These are phyloP conservation scores for Sporodiniella umbellata DNA, from an alignment of 371 early-diverging fungal genomes.

Conservation along the genomic window DNA sequence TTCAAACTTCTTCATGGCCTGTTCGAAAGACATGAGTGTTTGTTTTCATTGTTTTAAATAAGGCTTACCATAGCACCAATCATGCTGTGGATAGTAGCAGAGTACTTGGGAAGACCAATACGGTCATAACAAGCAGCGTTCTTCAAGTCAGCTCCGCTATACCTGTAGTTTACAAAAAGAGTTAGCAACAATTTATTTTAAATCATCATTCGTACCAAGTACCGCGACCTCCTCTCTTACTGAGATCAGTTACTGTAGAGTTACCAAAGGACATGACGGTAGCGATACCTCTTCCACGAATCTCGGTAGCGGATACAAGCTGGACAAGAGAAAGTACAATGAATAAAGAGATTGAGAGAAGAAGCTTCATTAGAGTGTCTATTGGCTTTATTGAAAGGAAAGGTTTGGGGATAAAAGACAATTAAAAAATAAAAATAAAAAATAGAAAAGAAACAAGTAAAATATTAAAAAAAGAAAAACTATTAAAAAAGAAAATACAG, in stretches of 20 bases:
- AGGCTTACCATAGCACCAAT: conserved; percentile 55
- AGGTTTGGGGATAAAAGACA: not conserved
- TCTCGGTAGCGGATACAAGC: conserved; percentile 12
- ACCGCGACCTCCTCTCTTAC: conserved; percentile 39
- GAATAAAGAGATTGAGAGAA: conserved; percentile 17
- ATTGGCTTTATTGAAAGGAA: not conserved
- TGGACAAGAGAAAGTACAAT: conserved; percentile 15
- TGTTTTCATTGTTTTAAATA: not conserved
- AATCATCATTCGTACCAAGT: no score
- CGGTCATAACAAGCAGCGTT: conserved; percentile 52
- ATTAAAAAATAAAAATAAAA: conserved; percentile 4
- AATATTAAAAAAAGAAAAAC: conserved; percentile 8
- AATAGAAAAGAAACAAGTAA: conserved; percentile 3
- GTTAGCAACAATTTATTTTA: not conserved
- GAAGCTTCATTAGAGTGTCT: conserved; percentile 16
- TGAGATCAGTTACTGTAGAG: conserved; percentile 13
- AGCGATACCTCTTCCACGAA: conserved; percentile 35
- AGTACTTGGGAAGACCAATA: conserved; percentile 38
- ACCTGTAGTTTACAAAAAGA: conserved; percentile 27
- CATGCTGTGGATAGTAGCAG: conserved; percentile 36
- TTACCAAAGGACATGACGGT: conserved; percentile 28
- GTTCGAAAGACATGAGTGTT: not conserved
- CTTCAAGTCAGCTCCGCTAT: conserved; percentile 42
- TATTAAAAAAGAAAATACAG: not conserved
- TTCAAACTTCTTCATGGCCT: conserved; percentile 50